Base-by-base conservation (phyloP, 1,284 basidiomycete genomes). In the Cerrena zonata region DNA sequence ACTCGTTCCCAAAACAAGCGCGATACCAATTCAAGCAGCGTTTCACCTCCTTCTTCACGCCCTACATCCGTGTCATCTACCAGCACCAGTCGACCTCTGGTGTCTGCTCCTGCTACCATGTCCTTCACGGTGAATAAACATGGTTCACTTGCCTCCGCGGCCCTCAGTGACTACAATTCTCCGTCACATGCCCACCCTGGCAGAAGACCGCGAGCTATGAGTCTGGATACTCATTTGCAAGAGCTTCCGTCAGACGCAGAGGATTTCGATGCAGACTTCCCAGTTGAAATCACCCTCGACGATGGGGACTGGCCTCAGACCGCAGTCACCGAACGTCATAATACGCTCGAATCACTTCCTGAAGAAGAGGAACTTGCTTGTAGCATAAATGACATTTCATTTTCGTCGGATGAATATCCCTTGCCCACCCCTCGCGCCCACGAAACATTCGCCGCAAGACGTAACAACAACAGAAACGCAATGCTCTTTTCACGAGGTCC, bases 391-490 rank as follows among this genome's bases (percentile, higher is more conserved):
- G 34, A 40, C 22, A 50, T 54, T 36, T 27, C 47, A 18, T 41
- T 49, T 10, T 27, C 21, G 15, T 21, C 30, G 12, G 45, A 49
- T 19, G 41, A 43, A 26, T 12, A 26, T 7, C 50, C 58, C 3
- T 48, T 42, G n/a, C 53, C 54, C 4, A 25, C 22, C 12, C 30
- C 30, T 34, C 58, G 51, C 15, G 56, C 58, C 2, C 54, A 54
- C 52, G 45, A 56, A 18, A 59, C 58, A 3, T 48, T 48, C n/a
- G 50, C 57, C 10, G 53, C 56, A 27, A n/a, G n/a, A n/a, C 48
- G 47, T 18, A 49, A 11, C 5, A 47, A 50, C 13, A 26, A 57
- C 41, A 46, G 61, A 10, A 53, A 58, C 30, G 55, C 48, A 15
- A 45, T 56, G 13, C 48, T 60, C 26, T 60, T 59, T 37, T 48